Base-by-base conservation (phyloP, 495 filamentous ascomycete genomes). In the Aspergillus indologenus region DNA sequence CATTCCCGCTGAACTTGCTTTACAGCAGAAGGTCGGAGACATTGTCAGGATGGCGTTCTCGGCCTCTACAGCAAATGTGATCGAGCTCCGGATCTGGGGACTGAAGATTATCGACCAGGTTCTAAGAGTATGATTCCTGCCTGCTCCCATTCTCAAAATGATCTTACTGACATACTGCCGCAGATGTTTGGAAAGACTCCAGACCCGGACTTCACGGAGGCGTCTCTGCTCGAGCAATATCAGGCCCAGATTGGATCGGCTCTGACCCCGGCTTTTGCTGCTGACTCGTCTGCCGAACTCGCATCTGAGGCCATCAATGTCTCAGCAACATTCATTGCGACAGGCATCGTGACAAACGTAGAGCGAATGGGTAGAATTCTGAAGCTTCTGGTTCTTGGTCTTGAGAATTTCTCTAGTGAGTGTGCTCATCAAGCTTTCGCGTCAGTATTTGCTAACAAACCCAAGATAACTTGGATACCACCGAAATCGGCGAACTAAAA, bases 41-140 rank as follows among this genome's bases (percentile, higher is more conserved):
- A 88, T 99, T n/a, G 88, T 98, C 42, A 84, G 92, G 55, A 95
- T 98, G 83, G 94, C 94, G 0, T 99, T 99, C 69, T 96, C 94
- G 14, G 93, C 94, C 1, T 98, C 95, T 4, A 99, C 94, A 6
- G 91, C 94, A 5, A 88, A 88, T 56, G 92, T 99, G 0, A 84
- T 97, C 18, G 87, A 96, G 66, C 80, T 98, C 43, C 82, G 94
- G 46, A 85, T 98, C 44, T 88, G 89, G 77, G 94, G 94, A 9
- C 70, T 99, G 53, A 90, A 89, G 72, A 95, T 98, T 49, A 90
- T 99, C 52, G 93, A 96, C 62, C 89, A 91, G 61, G 84, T 98
- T 46, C 80, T 98, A 20, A 94, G 88, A 68, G 79, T 83, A 68
- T 52, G 68, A 24, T 12, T 42, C 20, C 24, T 29, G 26, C 47